Evolutionary conservation across 805 yeast genomes (phyloP).

Genomic region (Clavispora phyllophila): DNA sequence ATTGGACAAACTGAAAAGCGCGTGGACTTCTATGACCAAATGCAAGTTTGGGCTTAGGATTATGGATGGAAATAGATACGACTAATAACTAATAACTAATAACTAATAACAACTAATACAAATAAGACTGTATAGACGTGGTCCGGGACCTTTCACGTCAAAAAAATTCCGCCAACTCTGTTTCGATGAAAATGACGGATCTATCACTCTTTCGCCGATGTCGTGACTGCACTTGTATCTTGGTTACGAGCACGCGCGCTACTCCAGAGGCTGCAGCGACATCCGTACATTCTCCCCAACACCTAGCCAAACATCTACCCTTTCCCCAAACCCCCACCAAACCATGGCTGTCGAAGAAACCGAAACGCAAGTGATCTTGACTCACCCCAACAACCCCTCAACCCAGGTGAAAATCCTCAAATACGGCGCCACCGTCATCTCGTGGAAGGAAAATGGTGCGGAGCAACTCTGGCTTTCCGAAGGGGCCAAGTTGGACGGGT

Average conservation of each 20-base stretch:
- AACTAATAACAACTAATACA: not conserved
- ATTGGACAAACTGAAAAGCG: constrained; percentile 15
- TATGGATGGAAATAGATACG: too few species aligned
- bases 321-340: not conserved
- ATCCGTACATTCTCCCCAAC: not conserved
- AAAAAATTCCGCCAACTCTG: too few species aligned
- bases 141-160: too few species aligned
- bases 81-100: too few species aligned
- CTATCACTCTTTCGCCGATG: too few species aligned
- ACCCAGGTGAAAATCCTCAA: constrained; percentile 67
- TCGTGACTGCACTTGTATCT: too few species aligned
- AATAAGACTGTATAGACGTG: too few species aligned
- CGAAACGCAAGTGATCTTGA: constrained; percentile 55
- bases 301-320: not conserved
- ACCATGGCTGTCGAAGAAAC: constrained; percentile 64
- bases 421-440: constrained; percentile 82
- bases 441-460: constrained; percentile 65
- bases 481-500: constrained; percentile 83
- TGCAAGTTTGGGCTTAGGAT: constrained; percentile 19
- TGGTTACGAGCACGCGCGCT: too few species aligned
- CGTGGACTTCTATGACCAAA: constrained; percentile 15
- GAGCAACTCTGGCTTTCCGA: constrained; percentile 82
- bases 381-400: constrained; percentile 46
- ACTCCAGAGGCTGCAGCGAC: not conserved
- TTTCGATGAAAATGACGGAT: too few species aligned